A percentile compares a stretch with the other conserved stretches of the same genome.
phyloP scores from a whole-genome alignment of 352 stramenopile species.

The Elongisporangium senticosum region DNA sequence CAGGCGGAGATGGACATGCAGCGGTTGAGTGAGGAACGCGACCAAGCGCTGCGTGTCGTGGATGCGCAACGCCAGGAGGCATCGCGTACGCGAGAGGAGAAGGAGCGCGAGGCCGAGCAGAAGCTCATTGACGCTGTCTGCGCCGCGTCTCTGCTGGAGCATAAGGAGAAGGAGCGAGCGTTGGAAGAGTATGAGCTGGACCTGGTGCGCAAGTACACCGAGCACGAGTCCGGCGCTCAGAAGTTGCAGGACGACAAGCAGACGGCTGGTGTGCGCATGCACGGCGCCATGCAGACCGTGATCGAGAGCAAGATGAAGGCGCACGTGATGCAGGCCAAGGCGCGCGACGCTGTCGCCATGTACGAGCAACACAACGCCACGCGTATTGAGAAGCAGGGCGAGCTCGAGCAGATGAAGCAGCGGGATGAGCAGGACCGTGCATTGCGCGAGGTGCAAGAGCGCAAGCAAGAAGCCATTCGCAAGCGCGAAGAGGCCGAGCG shows the following conservation, averaged over 20 bases:
- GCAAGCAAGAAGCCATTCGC: slow-evolving; percentile 54
- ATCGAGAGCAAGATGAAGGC: slow-evolving; percentile 67
- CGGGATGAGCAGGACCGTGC: slow-evolving; percentile 35
- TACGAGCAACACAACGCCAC: slow-evolving; percentile 57
- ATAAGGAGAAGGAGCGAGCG: slow-evolving; percentile 58
- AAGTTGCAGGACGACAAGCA: slow-evolving; percentile 34
- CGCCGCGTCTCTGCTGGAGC: slow-evolving; percentile 71
- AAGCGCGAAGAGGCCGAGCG: slow-evolving; percentile 68
- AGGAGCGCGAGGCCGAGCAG: slow-evolving; percentile 55
- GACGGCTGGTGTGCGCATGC: slow-evolving; percentile 54
- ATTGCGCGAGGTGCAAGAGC: slow-evolving; percentile 41
- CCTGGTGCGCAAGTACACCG: slow-evolving; percentile 19
- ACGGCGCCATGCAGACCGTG: slow-evolving; percentile 62
- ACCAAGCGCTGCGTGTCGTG: neutral
- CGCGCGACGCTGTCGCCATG: slow-evolving; percentile 47
- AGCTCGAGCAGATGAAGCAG: slow-evolving; percentile 35
- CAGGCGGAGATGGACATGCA: neutral
- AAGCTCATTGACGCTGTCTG: slow-evolving; percentile 78
- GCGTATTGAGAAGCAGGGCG: slow-evolving; percentile 44
- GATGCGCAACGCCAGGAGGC: slow-evolving; percentile 21
- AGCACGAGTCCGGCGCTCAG: slow-evolving; percentile 24
- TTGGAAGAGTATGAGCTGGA: slow-evolving; percentile 47
- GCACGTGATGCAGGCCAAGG: slow-evolving; percentile 56
- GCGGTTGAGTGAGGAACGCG: neutral
- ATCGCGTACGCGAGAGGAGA: slow-evolving; percentile 37